phyloP scores from a whole-genome alignment of 169 alveolate genomes.

The Plasmodium ovale region DNA sequence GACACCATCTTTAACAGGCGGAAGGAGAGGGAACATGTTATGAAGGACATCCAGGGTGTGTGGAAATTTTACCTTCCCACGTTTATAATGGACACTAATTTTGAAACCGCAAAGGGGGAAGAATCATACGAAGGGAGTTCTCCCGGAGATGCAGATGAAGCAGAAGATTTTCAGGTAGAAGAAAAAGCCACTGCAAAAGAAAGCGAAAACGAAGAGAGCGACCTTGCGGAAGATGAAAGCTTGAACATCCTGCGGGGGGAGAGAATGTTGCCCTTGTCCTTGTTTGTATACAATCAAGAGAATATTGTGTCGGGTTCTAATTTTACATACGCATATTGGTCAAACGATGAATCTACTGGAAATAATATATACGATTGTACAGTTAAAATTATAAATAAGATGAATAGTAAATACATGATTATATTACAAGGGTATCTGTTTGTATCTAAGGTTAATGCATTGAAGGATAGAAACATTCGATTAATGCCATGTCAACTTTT shows the following conservation, averaged over 20 bases:
- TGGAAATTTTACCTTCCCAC: conserved; percentile 74
- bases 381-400: conserved; percentile 50
- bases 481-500: conserved; percentile 68
- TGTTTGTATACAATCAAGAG: conserved; percentile 72
- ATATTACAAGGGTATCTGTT: conserved; percentile 75
- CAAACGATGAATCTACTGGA: conserved; percentile 2
- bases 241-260: conserved; percentile 62
- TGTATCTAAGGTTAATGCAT: conserved; percentile 26
- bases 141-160: too few relatives aligned
- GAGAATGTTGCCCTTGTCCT: conserved; percentile 58
- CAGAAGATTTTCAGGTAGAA: too few relatives aligned
- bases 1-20: not conserved
- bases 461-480: conserved; percentile 48
- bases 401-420: conserved; percentile 74
- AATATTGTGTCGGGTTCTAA: conserved; percentile 54
- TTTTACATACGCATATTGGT: conserved; percentile 69
- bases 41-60: conserved; percentile 74
- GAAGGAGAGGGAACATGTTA: conserved; percentile 9
- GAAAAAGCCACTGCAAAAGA: too few relatives aligned
- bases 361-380: conserved; percentile 75
- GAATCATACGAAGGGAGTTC: not conserved
- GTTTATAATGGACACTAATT: conserved; percentile 61
- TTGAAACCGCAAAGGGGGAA: conserved; percentile 29
- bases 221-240: conserved; percentile 1
- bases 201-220: not conserved